A percentile compares a stretch with the other conserved stretches of the same genome.
These are phyloP conservation scores for Durio zibethinus DNA, from an alignment of 345 rosid genomes.

Conservation along the genomic window DNA sequence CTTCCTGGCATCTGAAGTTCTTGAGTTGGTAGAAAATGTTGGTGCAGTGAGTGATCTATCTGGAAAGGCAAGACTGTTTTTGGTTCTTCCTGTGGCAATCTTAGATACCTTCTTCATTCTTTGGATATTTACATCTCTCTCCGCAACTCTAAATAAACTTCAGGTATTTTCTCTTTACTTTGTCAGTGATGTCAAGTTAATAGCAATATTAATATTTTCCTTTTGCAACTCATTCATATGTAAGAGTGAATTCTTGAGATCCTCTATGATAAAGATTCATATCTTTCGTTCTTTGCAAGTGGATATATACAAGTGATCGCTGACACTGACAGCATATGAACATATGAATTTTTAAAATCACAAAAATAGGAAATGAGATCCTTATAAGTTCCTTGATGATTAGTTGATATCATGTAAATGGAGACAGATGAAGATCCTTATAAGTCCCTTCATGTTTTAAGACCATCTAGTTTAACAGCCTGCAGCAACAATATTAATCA, in stretches of 20 bases:
- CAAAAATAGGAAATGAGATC: not conserved
- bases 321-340: not conserved
- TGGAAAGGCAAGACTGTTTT: slow-evolving; percentile 80
- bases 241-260: not conserved
- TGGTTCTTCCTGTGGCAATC: slow-evolving; percentile 79
- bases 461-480: not conserved
- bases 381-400: not conserved
- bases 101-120: slow-evolving; percentile 94
- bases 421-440: not conserved
- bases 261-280: not conserved
- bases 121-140: slow-evolving; percentile 93
- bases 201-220: not conserved
- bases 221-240: not conserved
- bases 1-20: slow-evolving; percentile 85
- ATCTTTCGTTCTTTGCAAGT: not conserved
- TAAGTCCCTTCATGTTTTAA: not conserved
- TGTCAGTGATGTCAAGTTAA: slow-evolving; percentile 1
- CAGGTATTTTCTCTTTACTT: slow-evolving; percentile 48
- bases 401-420: not conserved
- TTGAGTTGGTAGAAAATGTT: slow-evolving; percentile 84
- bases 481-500: not conserved
- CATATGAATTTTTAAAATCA: not conserved
- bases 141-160: slow-evolving; percentile 84
- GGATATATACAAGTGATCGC: not conserved
- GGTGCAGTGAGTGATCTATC: slow-evolving; percentile 91